Conservation (phyloP, 495 filamentous ascomycete genomes). For the Aeminium ludgeri region DNA sequence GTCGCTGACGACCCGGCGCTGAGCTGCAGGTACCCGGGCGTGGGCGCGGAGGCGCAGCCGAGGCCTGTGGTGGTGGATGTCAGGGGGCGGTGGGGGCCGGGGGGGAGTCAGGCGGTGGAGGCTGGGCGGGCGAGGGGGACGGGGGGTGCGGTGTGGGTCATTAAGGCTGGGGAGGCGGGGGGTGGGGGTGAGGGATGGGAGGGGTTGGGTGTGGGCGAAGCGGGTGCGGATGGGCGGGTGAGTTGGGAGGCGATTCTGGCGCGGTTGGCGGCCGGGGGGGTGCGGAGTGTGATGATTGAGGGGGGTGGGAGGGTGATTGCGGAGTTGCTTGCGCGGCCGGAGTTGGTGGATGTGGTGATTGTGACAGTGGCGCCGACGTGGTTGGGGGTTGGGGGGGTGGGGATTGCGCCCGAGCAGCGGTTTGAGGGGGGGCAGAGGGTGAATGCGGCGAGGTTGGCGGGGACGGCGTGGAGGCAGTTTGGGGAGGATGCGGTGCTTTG, state of each 20-base stretch:
- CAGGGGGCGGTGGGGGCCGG: conserved; percentile 48
- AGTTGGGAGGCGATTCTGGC: conserved; percentile 47
- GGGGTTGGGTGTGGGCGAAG: conserved; percentile 31
- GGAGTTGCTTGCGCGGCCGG: conserved; percentile 43
- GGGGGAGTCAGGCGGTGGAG: no score
- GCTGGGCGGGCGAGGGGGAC: conserved; percentile 39
- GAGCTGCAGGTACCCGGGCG: conserved; percentile 54
- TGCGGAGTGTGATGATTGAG: conserved; percentile 76
- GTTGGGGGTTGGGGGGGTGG: conserved; percentile 62
- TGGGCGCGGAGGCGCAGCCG: conserved; percentile 47
- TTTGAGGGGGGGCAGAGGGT: background rate
- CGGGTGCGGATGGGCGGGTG: conserved; percentile 15
- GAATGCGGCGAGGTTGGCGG: conserved; percentile 5
- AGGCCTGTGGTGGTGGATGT: conserved; percentile 69
- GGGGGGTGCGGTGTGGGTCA: conserved; percentile 60
- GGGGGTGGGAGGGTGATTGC: conserved; percentile 67
- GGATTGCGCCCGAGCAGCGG: conserved; percentile 38
- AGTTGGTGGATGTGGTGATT: conserved; percentile 54
- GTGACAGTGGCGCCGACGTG: conserved; percentile 75
- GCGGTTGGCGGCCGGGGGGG: conserved; percentile 25
- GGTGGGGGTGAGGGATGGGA: no score
- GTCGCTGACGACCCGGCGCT: conserved; percentile 69
- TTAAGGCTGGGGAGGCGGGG: conserved; percentile 37
- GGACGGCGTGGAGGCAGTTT: conserved; percentile 9
- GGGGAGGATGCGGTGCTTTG: conserved; percentile 15